Evolutionary conservation across 78 protist species (phyloP).

Genomic region (Speleostelium caveatum): DNA sequence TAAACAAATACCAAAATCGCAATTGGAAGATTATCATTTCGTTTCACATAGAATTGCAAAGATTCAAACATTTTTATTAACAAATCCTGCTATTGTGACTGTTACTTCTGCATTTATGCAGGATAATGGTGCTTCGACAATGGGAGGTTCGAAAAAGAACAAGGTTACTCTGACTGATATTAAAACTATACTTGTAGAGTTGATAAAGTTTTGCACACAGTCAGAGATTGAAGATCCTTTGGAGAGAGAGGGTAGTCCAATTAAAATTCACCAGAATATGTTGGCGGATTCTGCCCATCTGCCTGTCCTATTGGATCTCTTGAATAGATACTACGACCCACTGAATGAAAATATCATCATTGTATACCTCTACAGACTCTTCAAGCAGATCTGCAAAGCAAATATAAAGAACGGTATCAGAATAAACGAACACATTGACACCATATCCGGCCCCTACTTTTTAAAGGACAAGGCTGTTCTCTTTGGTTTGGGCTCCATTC

Average conservation of each 20-base stretch:
- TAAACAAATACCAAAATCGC: slow-evolving; percentile 73
- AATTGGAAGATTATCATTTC: slow-evolving; percentile 56
- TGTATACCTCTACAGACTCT: slow-evolving; percentile 15
- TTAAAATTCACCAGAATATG: slow-evolving; percentile 54
- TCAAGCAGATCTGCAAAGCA: slow-evolving; percentile 42
- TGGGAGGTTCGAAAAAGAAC: not conserved
- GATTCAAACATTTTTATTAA: slow-evolving; percentile 9
- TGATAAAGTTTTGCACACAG: slow-evolving; percentile 76
- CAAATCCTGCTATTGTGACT: too few relatives aligned
- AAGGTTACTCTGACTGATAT: slow-evolving; percentile 30
- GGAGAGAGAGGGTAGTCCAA: slow-evolving; percentile 74
- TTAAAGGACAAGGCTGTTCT: slow-evolving; percentile 10
- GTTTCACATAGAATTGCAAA: slow-evolving; percentile 17
- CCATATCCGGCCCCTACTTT: slow-evolving; percentile 17
- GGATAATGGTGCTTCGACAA: not conserved
- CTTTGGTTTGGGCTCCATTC: slow-evolving; percentile 26
- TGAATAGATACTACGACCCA: slow-evolving; percentile 17
- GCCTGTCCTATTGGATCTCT: slow-evolving; percentile 6
- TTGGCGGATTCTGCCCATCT: slow-evolving; percentile 25
- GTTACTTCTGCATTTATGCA: too few relatives aligned
- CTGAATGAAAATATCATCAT: slow-evolving; percentile 8
- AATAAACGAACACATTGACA: slow-evolving; percentile 15
- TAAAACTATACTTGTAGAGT: slow-evolving; percentile 29
- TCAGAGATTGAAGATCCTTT: slow-evolving; percentile 66
- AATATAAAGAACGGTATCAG: slow-evolving; percentile 51